Conservation (phyloP, 176 grass and related monocot genomes). For the Pontederia paniculata region DNA sequence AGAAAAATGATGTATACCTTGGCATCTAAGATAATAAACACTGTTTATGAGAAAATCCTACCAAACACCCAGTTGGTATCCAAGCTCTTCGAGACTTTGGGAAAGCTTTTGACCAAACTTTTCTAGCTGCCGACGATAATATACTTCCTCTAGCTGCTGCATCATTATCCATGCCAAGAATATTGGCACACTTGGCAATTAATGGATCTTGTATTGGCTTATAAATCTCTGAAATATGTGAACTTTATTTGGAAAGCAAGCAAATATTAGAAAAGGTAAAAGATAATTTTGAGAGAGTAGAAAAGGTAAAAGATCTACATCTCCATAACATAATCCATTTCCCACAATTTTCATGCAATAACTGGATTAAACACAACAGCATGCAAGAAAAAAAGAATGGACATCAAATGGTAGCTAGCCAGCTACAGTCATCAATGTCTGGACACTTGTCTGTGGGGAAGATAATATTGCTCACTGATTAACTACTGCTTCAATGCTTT, state of each 20-base stretch:
- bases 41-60: constrained; percentile 20
- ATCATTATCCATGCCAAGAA: constrained; percentile 54
- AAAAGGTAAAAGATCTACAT: not conserved
- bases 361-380: too few relatives aligned
- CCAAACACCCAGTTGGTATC: constrained; percentile 95
- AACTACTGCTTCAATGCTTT: too few relatives aligned
- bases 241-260: constrained; percentile 55
- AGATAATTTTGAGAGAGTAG: too few relatives aligned
- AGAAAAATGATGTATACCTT: not conserved
- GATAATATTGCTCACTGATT: too few relatives aligned
- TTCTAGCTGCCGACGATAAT: constrained; percentile 42
- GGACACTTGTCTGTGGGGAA: too few relatives aligned
- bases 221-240: constrained; percentile 67
- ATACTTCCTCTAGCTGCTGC: constrained; percentile 30
- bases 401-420: too few relatives aligned
- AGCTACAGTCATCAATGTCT: too few relatives aligned
- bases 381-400: too few relatives aligned
- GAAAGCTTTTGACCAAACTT: constrained; percentile 61
- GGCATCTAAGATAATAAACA: constrained; percentile 7
- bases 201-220: constrained; percentile 84
- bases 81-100: constrained; percentile 83
- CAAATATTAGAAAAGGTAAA: constrained; percentile 16
- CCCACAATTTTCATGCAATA: too few relatives aligned
- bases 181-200: constrained; percentile 54
- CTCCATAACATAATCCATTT: not conserved